Evolutionary conservation across 768 basidiomycete species (phyloP).

Genomic region (Suillus lakei): DNA sequence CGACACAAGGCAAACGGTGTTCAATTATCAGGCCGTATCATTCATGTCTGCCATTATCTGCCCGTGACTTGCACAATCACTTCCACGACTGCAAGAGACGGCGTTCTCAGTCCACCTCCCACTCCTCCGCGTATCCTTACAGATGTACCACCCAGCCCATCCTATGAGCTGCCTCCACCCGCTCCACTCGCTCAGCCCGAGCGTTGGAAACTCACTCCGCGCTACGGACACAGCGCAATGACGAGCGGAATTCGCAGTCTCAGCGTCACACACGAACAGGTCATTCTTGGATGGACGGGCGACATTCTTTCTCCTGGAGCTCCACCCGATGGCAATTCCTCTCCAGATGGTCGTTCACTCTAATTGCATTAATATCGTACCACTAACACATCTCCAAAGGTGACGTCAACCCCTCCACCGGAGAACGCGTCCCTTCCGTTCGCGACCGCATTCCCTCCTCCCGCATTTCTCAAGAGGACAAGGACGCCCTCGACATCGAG

Average conservation of each 20-base stretch:
- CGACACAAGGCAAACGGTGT: conserved; percentile 72
- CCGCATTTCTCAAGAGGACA: conserved; percentile 63
- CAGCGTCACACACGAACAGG: conserved; percentile 82
- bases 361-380: conserved; percentile 11
- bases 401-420: conserved; percentile 5
- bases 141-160: conserved; percentile 49
- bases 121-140: conserved; percentile 69
- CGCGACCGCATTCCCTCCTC: conserved; percentile 51
- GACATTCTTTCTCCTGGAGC: conserved; percentile 61
- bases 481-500: conserved; percentile 65
- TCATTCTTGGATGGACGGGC: conserved; percentile 94
- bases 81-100: conserved; percentile 37
- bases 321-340: conserved; percentile 34
- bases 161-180: conserved; percentile 18
- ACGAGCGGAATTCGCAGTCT: conserved; percentile 90
- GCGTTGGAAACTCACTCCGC: conserved; percentile 76
- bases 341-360: conserved; percentile 26
- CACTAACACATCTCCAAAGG: conserved; percentile 12
- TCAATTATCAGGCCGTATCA: conserved; percentile 82
- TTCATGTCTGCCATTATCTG: conserved; percentile 92
- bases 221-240: conserved; percentile 95
- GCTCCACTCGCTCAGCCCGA: conserved; percentile 14
- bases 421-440: conserved; percentile 14
- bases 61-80: conserved; percentile 73
- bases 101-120: conserved; percentile 74